Conservation (phyloP, 345 rosid genomes). For the Combretum micranthum region DNA sequence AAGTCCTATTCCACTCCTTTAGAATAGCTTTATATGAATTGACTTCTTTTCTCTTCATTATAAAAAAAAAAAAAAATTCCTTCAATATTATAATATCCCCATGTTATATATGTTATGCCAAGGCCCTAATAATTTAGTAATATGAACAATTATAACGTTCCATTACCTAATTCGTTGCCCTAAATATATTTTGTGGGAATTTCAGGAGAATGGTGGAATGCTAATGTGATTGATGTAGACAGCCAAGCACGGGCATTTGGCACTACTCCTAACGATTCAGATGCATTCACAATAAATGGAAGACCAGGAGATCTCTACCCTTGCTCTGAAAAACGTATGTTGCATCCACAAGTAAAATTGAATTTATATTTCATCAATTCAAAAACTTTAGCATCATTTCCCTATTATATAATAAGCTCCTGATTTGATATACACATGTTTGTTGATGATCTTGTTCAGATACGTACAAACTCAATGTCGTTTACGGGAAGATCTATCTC, state of each 20-base stretch:
- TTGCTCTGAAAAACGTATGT: slow-evolving; percentile 53
- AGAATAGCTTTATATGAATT: too few species aligned
- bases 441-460: slow-evolving; percentile 22
- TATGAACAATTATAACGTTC: too few species aligned
- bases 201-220: slow-evolving; percentile 91
- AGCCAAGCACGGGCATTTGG: slow-evolving; percentile 46
- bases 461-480: slow-evolving; percentile 48
- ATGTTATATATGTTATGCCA: too few species aligned
- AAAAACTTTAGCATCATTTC: too few species aligned
- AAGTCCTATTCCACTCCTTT: not conserved
- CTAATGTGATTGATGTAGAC: slow-evolving; percentile 44
- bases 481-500: slow-evolving; percentile 59
- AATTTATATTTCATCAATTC: too few species aligned
- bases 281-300: slow-evolving; percentile 85
- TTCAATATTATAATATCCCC: too few species aligned
- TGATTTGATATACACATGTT: not conserved
- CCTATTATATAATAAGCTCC: too few species aligned
- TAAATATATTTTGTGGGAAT: not conserved
- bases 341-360: not conserved
- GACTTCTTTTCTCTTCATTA: too few species aligned
- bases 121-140: too few species aligned
- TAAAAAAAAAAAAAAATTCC: too few species aligned
- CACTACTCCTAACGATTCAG: slow-evolving; percentile 41
- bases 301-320: slow-evolving; percentile 68
- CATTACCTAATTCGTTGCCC: too few species aligned